Evolutionary conservation across 495 filamentous ascomycete species (phyloP), one percentile per base, ranked within the genome.

Genomic region (Penicillium daleae): DNA sequence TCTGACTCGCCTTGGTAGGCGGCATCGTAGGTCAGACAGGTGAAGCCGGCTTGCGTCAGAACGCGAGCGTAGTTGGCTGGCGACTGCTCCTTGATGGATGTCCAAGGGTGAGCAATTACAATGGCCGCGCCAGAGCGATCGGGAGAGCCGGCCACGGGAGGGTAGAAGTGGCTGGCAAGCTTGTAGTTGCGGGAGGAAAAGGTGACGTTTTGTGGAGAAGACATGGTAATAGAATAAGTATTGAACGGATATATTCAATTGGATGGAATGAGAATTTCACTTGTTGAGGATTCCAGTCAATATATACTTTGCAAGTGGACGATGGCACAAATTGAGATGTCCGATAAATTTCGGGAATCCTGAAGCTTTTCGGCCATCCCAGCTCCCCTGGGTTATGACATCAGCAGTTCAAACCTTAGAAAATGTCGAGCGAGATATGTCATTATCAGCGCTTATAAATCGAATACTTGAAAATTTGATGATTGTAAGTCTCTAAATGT

Each of bases 1-100:
- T 39, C 62, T 51, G 66, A 71, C 61, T 73, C 69, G 13, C 79
- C 77, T 54, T 78, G 75, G 57, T 76, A 78, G 17, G 66, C 75
- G 31, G 74, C 76, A 50, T 82, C 78, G 49, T 71, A 79, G 22
- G 73, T 61, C 13, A 80, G 69, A 24, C 57, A 50, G 42, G 59
- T 54, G 69, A 80, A 82, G 4, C 78, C 76, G 0, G 48, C 58
- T 21, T 71, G 44, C 31, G 73, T 29, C 8, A 80, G 71, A 3
- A 68, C 7, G 4, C 49, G 33, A 13, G 76, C 78, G 48, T 82
- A 69, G 50, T 60, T 33, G 22, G 57, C 65, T 12, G 78, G 46
- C 2, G 73, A 67, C 66, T 80, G 76, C 60, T 82, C 79, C 65
- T 80, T 80, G 33, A 79, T 67, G 12, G 62, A 65, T 10, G 61